Evolutionary conservation across 257 asterid species (phyloP), one percentile per base, ranked within the genome.

Genomic region (Craterostigma plantagineum): DNA sequence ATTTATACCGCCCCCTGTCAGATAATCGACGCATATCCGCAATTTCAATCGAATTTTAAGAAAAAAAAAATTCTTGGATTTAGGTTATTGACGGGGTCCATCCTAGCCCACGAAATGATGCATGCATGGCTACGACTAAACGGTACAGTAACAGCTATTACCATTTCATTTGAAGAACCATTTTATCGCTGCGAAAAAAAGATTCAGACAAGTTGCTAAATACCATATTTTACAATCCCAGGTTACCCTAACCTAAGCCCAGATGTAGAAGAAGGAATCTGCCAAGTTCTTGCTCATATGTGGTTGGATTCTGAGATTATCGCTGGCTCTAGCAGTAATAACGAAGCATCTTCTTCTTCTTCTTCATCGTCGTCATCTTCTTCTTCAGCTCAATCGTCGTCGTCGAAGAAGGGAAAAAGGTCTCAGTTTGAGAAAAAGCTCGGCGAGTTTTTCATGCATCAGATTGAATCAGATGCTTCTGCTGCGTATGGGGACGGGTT

Each of bases 21-120:
- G 13, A 9, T 12, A 9, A 41, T 27, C 12, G 40, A 8, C 49
- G n/a, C 8, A 14, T 13, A 9, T 42, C 49, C 8, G 16, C 57
- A 18, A 52, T 15, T 23, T 23, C 30, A 23, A 23, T 23, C 30
- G 30, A 23, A 23, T 23, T 23, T 23, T 23, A 23, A 2, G 6
- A 23, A 23, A 23, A 23, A 23, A 23, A 2, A 2, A 34, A n/a
- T n/a, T n/a, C n/a, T 12, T 8, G 18, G 0, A 12, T 61, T 33
- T 46, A 90, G 99, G 76, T 62, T 87, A 51, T 61, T 87, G 64
- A 90, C 92, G 2, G 98, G 98, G 1, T 79, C 95, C 40, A 90
- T 90, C 65, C 61, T 90, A 51, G 98, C 98, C 62, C 98, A 90
- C 52, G 98, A 90, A 59, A 83, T 83, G 98, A 90, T 90, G 98